Evolutionary conservation across 148 eudicot species (phyloP), one percentile per base, ranked within the genome.

Genomic region (Vaccinium myrtillus): DNA sequence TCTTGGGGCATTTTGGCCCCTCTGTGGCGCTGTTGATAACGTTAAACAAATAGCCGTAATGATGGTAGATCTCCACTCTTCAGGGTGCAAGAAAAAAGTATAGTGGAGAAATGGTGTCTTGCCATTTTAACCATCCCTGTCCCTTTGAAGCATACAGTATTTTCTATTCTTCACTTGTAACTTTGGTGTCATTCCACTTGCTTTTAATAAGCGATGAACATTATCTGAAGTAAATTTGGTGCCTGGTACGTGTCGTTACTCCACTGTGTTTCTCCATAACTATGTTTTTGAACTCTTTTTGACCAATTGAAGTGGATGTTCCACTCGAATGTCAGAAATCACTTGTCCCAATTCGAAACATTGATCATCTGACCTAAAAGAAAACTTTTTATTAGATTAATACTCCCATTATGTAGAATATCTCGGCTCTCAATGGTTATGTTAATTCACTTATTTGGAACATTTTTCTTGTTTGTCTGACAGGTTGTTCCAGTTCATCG

Each of bases 401-500:
- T 69, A 5, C 8, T 30, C 39, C 1, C 18, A 30, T 69, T 27
- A 25, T 3, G 19, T 69, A 27, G 43, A 69, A 69, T 69, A 69
- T 69, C 43, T 69, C 14, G 43, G 1, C 43, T 5, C 74, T 69
- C 7, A 12, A 25, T 69, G 36, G 18, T 8, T 13, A 15, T 14
- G 21, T 8, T 75, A 13, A 53, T 30, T 78, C 13, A 56, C 5
- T 21, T 73, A 6, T 36, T 74, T 39, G 83, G 18, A 74, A 25
- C 46, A 11, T 74, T 18, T 18, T 75, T 18, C 18, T 85, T 39
- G 0, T 50, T 27, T 76, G 56, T 21, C 53, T 39, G 8, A 54
- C 93, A 95, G 98, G 92, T 85, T 94, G 65, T 95, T 95, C 88
- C 96, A 95, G 79, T 95, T 81, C 86, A 94, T 90, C 27, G 86